phyloP scores from a whole-genome alignment of 257 asterid genomes.

The Osmanthus fragrans region DNA sequence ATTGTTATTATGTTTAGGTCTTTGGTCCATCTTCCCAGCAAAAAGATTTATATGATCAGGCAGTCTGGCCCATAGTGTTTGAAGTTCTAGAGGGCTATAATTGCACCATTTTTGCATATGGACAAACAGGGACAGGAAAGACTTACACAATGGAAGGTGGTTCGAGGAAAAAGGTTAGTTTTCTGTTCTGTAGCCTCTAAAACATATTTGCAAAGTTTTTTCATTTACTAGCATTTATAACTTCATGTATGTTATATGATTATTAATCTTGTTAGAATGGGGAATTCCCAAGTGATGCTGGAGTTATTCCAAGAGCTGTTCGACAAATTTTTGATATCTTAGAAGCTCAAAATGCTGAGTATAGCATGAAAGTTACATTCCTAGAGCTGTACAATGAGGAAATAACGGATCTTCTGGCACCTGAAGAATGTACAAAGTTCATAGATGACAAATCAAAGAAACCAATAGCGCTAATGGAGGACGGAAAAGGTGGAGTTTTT shows the following conservation, averaged over 20 bases:
- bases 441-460: constrained; percentile 37
- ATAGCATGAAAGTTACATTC: constrained; percentile 50
- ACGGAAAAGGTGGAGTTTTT: constrained; percentile 56
- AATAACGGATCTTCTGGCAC: constrained; percentile 56
- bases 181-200: neutral
- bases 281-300: constrained; percentile 39
- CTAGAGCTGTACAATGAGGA: constrained; percentile 71
- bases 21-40: constrained; percentile 51
- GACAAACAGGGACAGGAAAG: constrained; percentile 65
- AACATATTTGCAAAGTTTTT: neutral
- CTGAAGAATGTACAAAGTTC: constrained; percentile 32
- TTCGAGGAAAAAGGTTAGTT: constrained; percentile 47
- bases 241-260: neutral
- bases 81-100: constrained; percentile 63
- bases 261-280: constrained; percentile 32
- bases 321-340: constrained; percentile 46
- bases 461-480: constrained; percentile 53
- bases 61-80: constrained; percentile 45
- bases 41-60: constrained; percentile 47
- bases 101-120: constrained; percentile 64
- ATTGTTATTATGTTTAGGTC: constrained; percentile 34
- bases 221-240: neutral
- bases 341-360: constrained; percentile 48
- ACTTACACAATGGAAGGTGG: constrained; percentile 72
- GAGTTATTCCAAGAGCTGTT: constrained; percentile 61